These are phyloP conservation scores for Metahyphopichia silvanorum DNA, from an alignment of 805 yeast genomes.

Conservation along the genomic window DNA sequence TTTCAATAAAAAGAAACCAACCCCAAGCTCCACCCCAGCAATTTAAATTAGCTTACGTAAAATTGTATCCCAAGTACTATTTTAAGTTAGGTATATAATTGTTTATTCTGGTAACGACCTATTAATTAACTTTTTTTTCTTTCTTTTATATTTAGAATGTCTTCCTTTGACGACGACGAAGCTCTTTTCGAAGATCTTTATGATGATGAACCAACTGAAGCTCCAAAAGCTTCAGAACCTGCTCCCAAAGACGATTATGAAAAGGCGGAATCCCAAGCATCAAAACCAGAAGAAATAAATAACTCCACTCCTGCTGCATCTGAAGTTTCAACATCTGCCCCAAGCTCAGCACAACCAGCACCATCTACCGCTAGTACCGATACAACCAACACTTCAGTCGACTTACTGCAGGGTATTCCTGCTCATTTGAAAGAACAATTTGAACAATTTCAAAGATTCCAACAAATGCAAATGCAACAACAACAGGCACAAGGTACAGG, in stretches of 20 bases:
- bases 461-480: conserved; percentile 5
- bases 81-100: neutral
- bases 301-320: conserved; percentile 10
- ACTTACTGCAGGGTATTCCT: conserved; percentile 4
- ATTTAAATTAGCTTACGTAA: too few relatives aligned
- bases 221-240: conserved; percentile 10
- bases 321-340: conserved; percentile 3
- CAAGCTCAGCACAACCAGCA: conserved; percentile 4
- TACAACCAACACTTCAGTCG: conserved; percentile 8
- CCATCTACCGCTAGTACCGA: conserved; percentile 4
- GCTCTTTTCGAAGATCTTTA: conserved; percentile 92
- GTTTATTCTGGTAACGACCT: too few relatives aligned
- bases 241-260: conserved; percentile 1
- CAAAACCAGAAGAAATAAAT: conserved; percentile 11
- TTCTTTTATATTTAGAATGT: conserved; percentile 20
- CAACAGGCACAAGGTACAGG: conserved; percentile 7
- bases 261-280: conserved; percentile 6
- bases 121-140: too few relatives aligned
- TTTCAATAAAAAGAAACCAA: conserved; percentile 20
- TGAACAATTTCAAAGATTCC: conserved; percentile 7
- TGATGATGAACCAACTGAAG: conserved; percentile 21
- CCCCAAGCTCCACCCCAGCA: too few relatives aligned
- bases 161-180: conserved; percentile 80
- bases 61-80: neutral
- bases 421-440: conserved; percentile 10